Evolutionary conservation across 768 basidiomycete genomes (phyloP).

Genomic region (Strobilomyces confusus): DNA sequence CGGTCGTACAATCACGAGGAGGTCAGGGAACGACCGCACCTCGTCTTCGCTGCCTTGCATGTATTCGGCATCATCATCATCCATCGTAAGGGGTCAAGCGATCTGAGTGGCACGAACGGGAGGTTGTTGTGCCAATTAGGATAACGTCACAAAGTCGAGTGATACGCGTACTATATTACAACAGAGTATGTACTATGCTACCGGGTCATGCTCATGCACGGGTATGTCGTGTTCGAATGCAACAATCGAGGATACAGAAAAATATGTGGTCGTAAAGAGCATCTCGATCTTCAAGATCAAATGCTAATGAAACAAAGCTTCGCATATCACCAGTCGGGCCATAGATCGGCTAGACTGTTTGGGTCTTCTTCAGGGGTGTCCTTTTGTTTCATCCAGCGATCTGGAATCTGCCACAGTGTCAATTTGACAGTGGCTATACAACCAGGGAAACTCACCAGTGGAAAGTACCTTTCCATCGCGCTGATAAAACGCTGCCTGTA

Average conservation of each 20-base stretch:
- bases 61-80: conserved; percentile 92
- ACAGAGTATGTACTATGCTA: conserved; percentile 21
- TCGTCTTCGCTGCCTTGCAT: conserved; percentile 89
- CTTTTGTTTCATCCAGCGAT: conserved; percentile 87
- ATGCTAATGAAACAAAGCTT: neutral
- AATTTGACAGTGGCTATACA: neutral
- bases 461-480: conserved; percentile 89
- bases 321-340: conserved; percentile 55
- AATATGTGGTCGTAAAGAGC: neutral
- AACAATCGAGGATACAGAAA: conserved; percentile 8
- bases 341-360: conserved; percentile 50
- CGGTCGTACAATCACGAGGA: neutral
- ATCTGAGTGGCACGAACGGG: conserved; percentile 1
- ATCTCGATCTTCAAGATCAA: neutral
- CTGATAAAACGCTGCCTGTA: conserved; percentile 84
- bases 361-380: conserved; percentile 76
- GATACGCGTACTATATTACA: conserved; percentile 12
- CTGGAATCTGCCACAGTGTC: conserved; percentile 56
- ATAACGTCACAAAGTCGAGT: conserved; percentile 1
- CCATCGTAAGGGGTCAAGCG: conserved; percentile 45
- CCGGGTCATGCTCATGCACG: conserved; percentile 26
- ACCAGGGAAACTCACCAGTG: conserved; percentile 50
- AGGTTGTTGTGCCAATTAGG: neutral
- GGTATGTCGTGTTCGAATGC: conserved; percentile 18
- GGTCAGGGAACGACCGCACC: conserved; percentile 37